Percentiles rank a stretch among this genome's conserved stretches.
phyloP scores from a whole-genome alignment of 2,329 filamentous ascomycete species.

The Sporothrix inflata region DNA sequence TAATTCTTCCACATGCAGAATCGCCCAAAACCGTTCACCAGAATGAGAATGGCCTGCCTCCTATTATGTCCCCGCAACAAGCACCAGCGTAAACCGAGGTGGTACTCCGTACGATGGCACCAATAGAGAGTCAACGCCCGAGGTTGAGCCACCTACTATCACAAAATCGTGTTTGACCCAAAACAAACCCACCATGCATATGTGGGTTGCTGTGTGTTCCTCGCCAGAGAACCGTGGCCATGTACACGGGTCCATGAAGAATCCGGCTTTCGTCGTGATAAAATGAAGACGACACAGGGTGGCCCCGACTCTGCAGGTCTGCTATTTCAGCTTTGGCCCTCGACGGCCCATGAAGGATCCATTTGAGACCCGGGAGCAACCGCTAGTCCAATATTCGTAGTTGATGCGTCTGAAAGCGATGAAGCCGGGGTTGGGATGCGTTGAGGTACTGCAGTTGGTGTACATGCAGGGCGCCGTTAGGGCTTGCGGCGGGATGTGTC shows the following conservation, averaged over 20 bases:
- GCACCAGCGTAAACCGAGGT: background rate
- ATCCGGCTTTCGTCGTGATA: background rate
- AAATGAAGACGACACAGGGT: background rate
- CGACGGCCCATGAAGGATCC: background rate
- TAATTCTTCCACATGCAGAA: too few species aligned
- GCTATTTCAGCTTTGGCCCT: background rate
- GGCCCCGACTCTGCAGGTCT: background rate
- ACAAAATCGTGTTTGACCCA: background rate
- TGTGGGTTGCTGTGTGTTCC: background rate
- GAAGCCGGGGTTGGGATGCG: background rate
- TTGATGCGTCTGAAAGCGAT: background rate
- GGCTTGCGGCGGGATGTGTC: background rate
- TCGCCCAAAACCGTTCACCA: too few species aligned
- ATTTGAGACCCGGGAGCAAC: constrained; percentile 17
- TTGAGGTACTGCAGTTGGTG: background rate
- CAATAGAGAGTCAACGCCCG: background rate
- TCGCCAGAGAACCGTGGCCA: background rate
- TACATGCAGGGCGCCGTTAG: background rate
- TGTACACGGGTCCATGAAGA: background rate
- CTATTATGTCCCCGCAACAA: too few species aligned
- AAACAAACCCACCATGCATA: background rate
- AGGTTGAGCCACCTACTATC: background rate
- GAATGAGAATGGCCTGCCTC: too few species aligned
- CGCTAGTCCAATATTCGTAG: constrained; percentile 18
- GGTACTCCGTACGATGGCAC: background rate